phyloP scores from a whole-genome alignment of 2,329 filamentous ascomycete species.

The Trichoderma asperellum region DNA sequence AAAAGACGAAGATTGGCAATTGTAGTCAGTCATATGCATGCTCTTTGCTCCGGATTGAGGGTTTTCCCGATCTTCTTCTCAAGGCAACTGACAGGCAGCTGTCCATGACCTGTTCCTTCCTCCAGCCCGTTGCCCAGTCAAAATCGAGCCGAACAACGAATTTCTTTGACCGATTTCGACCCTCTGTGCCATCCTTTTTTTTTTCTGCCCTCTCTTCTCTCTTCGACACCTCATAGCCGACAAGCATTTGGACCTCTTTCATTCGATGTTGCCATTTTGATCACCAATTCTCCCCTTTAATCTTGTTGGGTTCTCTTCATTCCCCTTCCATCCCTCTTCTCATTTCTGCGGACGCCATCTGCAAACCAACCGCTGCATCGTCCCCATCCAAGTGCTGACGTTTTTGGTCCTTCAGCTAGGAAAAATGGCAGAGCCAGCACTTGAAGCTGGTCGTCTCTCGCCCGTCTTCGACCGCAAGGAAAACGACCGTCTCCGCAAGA shows the following conservation, averaged over 20 bases:
- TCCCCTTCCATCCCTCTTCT: too few relatives aligned
- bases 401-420: background rate
- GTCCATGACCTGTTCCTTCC: background rate
- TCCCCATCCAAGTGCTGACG: background rate
- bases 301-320: background rate
- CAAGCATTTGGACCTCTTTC: background rate
- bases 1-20: background rate
- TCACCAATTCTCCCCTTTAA: background rate
- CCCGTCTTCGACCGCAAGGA: background rate
- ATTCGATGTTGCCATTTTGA: too few relatives aligned
- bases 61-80: background rate
- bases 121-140: background rate
- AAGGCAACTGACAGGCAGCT: constrained; percentile 7
- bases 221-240: background rate
- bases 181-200: background rate
- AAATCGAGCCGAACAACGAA: background rate
- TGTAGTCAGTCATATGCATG: background rate
- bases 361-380: background rate
- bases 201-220: background rate
- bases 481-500: background rate
- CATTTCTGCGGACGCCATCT: background rate
- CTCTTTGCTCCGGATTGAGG: background rate
- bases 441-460: background rate
- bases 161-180: background rate
- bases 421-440: background rate